Conservation (phyloP, 768 basidiomycete species). For the Rhizopogon rudus region DNA sequence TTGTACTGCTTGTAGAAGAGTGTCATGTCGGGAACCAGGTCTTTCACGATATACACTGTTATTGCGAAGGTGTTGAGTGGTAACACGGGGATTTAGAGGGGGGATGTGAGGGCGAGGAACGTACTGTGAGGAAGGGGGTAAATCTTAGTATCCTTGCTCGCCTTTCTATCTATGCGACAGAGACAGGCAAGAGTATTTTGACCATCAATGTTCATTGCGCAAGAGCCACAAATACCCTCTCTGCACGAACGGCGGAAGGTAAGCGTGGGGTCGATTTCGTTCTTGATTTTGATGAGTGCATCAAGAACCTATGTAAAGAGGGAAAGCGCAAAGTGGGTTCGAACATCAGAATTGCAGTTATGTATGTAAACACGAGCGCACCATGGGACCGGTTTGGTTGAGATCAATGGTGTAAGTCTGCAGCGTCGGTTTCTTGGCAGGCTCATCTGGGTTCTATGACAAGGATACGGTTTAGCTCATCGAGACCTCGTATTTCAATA, state of each 20-base stretch:
- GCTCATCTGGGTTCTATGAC: constrained; percentile 86
- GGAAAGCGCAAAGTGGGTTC: not conserved
- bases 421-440: constrained; percentile 82
- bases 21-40: constrained; percentile 89
- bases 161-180: constrained; percentile 84
- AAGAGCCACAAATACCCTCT: constrained; percentile 96
- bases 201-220: constrained; percentile 99
- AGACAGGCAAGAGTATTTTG: constrained; percentile 97
- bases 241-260: constrained; percentile 93
- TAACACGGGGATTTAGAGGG: no score
- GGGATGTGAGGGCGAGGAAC: constrained; percentile 22
- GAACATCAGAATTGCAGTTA: no score
- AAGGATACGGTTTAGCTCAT: no score
- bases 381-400: constrained; percentile 95
- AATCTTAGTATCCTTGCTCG: constrained; percentile 75
- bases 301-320: constrained; percentile 58
- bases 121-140: constrained; percentile 96
- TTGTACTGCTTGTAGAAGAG: constrained; percentile 99
- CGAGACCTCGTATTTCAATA: no score
- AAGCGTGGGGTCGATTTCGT: constrained; percentile 93
- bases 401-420: constrained; percentile 92
- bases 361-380: constrained; percentile 21
- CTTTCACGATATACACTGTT: constrained; percentile 97
- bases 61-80: not conserved
- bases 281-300: constrained; percentile 98